Percentiles rank a stretch among this genome's conserved stretches.
Conservation (phyloP, 2,329 filamentous ascomycete species). For the Aspergillus brunneoviolaceus region DNA sequence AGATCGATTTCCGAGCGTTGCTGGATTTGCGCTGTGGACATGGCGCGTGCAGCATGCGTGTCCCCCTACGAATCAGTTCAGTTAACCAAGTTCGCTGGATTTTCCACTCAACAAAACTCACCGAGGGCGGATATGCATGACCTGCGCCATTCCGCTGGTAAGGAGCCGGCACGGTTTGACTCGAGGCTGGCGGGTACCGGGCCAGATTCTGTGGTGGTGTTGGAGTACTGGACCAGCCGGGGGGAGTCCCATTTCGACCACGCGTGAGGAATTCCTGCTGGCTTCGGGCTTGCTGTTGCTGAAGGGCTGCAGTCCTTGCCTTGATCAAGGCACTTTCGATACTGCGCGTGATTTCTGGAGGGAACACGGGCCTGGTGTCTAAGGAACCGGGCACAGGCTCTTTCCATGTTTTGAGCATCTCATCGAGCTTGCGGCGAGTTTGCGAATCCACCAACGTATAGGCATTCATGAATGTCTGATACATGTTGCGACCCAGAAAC, state of each 20-base stretch:
- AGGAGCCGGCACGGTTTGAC: conserved; percentile 21
- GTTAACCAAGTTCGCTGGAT: background rate
- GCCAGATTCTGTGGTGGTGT: conserved; percentile 63
- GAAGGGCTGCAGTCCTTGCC: conserved; percentile 60
- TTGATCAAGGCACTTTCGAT: conserved; percentile 95
- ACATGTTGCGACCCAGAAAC: conserved; percentile 88
- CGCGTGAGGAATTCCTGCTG: conserved; percentile 58
- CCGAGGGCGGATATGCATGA: conserved; percentile 25
- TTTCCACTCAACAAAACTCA: conserved; percentile 12
- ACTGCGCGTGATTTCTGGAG: conserved; percentile 77
- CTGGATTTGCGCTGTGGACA: conserved; percentile 34
- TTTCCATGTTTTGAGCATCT: conserved; percentile 98
- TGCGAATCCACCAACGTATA: conserved; percentile 83
- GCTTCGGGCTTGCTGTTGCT: conserved; percentile 50
- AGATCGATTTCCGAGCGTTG: conserved; percentile 51
- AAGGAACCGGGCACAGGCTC: conserved; percentile 91
- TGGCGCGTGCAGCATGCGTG: conserved; percentile 15
- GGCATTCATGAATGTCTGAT: conserved; percentile 93
- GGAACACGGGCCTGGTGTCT: conserved; percentile 89
- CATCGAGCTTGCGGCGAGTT: conserved; percentile 88
- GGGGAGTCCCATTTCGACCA: conserved; percentile 53
- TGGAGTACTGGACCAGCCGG: conserved; percentile 68
- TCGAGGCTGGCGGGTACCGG: conserved; percentile 39
- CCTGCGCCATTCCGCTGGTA: conserved; percentile 34
- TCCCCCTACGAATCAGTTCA: conserved; percentile 19